Conservation (phyloP, 1,284 basidiomycete genomes). For the Apiotrichum brassicae region DNA sequence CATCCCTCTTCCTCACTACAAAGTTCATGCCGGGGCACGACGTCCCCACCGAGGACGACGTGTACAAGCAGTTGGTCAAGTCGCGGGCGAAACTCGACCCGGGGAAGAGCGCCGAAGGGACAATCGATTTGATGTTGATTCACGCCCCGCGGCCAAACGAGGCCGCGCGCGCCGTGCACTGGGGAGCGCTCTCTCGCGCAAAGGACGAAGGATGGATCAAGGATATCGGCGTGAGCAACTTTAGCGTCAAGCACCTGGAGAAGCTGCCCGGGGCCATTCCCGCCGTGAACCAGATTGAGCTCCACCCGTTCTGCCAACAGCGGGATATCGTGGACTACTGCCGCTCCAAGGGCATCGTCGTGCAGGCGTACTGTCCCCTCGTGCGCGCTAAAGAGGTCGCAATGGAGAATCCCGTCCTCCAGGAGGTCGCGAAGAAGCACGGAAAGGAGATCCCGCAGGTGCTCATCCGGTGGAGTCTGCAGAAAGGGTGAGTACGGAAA, state of each 20-base stretch:
- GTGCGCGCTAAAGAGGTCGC: conserved; percentile 52
- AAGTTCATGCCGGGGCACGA: conserved; percentile 57
- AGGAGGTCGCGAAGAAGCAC: conserved; percentile 57
- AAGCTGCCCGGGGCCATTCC: conserved; percentile 64
- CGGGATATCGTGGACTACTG: conserved; percentile 72
- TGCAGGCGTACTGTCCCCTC: conserved; percentile 74
- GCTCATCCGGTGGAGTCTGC: conserved; percentile 73
- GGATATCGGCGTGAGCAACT: conserved; percentile 72
- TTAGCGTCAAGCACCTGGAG: conserved; percentile 67
- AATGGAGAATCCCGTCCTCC: conserved; percentile 55
- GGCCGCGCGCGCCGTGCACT: conserved; percentile 31
- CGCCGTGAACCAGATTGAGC: conserved; percentile 78
- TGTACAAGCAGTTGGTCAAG: conserved; percentile 32
- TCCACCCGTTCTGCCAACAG: conserved; percentile 66
- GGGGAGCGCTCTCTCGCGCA: conserved; percentile 29
- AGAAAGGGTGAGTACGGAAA: conserved; percentile 57
- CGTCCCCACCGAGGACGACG: conserved; percentile 46
- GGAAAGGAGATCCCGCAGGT: conserved; percentile 63
- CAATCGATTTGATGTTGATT: conserved; percentile 71
- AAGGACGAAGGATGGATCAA: conserved; percentile 61
- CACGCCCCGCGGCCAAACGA: conserved; percentile 48
- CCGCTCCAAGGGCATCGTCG: conserved; percentile 57
- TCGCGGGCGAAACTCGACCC: conserved; percentile 21
- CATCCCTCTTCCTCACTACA: conserved; percentile 50
- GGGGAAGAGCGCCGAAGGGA: conserved; percentile 33